Evolutionary conservation across 2,329 filamentous ascomycete genomes (phyloP).

Genomic region (Bipolaris cookei): DNA sequence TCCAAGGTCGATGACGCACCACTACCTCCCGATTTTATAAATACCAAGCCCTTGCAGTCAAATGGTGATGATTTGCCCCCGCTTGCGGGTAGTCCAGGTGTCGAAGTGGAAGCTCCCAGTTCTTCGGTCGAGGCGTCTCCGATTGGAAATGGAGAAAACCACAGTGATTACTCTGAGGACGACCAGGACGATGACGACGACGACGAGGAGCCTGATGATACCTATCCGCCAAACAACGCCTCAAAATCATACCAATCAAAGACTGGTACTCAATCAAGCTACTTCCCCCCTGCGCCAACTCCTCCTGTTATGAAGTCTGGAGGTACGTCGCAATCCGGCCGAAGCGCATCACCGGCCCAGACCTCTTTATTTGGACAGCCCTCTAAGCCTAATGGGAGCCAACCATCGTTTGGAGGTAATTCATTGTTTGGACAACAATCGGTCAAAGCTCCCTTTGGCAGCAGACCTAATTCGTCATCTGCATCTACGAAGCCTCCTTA

Average conservation of each 20-base stretch:
- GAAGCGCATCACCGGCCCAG: constrained; percentile 27
- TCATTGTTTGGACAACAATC: constrained; percentile 28
- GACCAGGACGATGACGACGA: constrained; percentile 50
- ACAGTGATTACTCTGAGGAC: constrained; percentile 33
- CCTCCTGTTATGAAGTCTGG: constrained; percentile 39
- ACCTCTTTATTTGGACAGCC: constrained; percentile 24
- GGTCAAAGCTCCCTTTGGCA: constrained; percentile 18
- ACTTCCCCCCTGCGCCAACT: constrained; percentile 42
- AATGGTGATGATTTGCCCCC: constrained; percentile 52
- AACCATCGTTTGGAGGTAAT: constrained; percentile 17
- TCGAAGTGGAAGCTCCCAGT: constrained; percentile 50
- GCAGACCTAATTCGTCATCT: constrained; percentile 1
- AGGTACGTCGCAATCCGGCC: constrained; percentile 30
- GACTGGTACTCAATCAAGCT: constrained; percentile 32
- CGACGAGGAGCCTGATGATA: constrained; percentile 55
- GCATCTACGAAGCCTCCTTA: constrained; percentile 52
- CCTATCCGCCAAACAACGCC: constrained; percentile 29
- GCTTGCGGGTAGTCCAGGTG: constrained; percentile 56
- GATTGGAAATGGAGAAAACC: constrained; percentile 40
- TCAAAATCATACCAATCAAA: constrained; percentile 25
- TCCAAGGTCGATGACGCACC: constrained; percentile 40
- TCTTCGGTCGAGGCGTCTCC: constrained; percentile 44
- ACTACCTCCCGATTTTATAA: constrained; percentile 46
- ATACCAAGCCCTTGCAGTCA: constrained; percentile 36
- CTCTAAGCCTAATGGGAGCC: constrained; percentile 13